A percentile compares a stretch with the other conserved stretches of the same genome.
These are phyloP conservation scores for Skeletonema grethae DNA, from an alignment of 108 stramenopile species.

Conservation along the genomic window DNA sequence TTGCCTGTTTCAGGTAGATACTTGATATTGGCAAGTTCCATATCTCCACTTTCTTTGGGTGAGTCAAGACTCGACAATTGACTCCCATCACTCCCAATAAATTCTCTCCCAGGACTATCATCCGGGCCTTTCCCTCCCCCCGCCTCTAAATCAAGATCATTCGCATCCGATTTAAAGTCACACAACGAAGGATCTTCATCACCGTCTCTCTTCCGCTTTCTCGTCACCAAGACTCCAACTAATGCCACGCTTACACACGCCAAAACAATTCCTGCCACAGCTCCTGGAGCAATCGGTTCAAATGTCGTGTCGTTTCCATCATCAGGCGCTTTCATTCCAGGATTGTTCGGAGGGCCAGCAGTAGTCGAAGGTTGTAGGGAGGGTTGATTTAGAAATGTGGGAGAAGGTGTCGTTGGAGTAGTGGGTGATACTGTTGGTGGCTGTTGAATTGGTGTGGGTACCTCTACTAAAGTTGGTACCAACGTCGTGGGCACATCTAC, in stretches of 20 bases:
- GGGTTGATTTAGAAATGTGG: neutral
- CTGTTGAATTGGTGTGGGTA: conserved; percentile 1
- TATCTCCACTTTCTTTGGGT: neutral
- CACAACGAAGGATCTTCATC: conserved; percentile 17
- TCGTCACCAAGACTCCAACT: conserved; percentile 4
- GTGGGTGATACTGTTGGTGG: conserved; percentile 1
- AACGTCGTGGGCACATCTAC: neutral
- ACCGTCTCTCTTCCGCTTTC: conserved; percentile 9
- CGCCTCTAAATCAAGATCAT: conserved; percentile 22
- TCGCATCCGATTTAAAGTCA: neutral
- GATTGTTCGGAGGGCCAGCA: neutral
- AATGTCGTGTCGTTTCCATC: conserved; percentile 3
- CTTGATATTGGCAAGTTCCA: neutral
- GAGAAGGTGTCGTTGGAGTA: conserved; percentile 2
- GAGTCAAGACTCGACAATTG: neutral
- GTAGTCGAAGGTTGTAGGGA: neutral
- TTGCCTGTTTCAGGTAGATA: neutral
- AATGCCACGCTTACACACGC: conserved; percentile 20
- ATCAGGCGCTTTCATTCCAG: neutral
- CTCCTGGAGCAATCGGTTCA: conserved; percentile 34
- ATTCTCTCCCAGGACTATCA: neutral
- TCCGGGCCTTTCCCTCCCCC: neutral
- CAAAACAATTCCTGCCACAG: conserved; percentile 35
- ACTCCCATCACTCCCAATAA: neutral
- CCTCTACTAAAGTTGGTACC: neutral